phyloP scores from a whole-genome alignment of 2,329 filamentous ascomycete species.

The Trichoderma brevicompactum region DNA sequence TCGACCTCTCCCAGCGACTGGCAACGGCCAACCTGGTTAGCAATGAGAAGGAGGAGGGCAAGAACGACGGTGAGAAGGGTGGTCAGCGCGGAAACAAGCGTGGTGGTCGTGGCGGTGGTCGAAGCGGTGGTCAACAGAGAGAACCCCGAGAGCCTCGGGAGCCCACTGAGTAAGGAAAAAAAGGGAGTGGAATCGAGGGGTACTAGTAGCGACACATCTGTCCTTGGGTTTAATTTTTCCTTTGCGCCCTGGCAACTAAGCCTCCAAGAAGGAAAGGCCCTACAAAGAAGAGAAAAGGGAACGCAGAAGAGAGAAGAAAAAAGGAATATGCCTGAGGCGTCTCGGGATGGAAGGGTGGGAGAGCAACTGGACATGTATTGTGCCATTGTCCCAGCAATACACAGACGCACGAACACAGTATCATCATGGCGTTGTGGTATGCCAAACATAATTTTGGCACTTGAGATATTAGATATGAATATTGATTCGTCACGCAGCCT shows the following conservation, averaged over 20 bases:
- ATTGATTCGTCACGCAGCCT: slow-evolving; percentile 40
- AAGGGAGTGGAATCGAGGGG: not conserved
- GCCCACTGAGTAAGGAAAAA: slow-evolving; percentile 41
- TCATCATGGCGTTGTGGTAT: slow-evolving; percentile 47
- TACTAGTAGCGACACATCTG: slow-evolving; percentile 14
- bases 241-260: slow-evolving; percentile 5
- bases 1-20: slow-evolving; percentile 94
- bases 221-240: slow-evolving; percentile 24
- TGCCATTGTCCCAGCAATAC: slow-evolving; percentile 34
- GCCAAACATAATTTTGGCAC: slow-evolving; percentile 39
- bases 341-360: slow-evolving; percentile 35
- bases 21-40: slow-evolving; percentile 72
- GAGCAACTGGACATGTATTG: slow-evolving; percentile 39
- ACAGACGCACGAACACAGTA: slow-evolving; percentile 32
- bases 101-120: slow-evolving; percentile 55
- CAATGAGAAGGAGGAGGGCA: slow-evolving; percentile 56
- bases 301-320: slow-evolving; percentile 10
- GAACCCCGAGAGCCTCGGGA: slow-evolving; percentile 53
- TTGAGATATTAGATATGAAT: slow-evolving; percentile 42
- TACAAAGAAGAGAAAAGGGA: slow-evolving; percentile 14
- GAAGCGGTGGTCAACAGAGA: slow-evolving; percentile 56
- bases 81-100: slow-evolving; percentile 57
- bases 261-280: slow-evolving; percentile 7
- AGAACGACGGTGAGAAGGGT: slow-evolving; percentile 50
- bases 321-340: slow-evolving; percentile 28